These are phyloP conservation scores for Ascochyta koolunga DNA, from an alignment of 2,329 filamentous ascomycete genomes.

Conservation along the genomic window DNA sequence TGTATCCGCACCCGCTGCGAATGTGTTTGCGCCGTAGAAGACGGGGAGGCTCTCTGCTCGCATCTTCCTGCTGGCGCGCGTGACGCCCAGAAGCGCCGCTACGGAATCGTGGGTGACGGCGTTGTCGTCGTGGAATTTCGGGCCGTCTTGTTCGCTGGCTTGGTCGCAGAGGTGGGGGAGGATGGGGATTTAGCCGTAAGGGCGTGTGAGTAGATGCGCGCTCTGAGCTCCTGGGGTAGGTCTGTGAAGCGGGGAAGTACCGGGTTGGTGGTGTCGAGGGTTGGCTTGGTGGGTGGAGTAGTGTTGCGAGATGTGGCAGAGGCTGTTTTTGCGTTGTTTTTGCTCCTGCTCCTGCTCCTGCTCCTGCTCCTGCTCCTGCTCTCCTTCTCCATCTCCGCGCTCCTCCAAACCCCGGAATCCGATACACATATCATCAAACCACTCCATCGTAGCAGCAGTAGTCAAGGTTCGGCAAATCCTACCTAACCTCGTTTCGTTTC, in stretches of 20 bases:
- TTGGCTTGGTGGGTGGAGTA: too few species aligned
- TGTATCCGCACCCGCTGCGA: neutral
- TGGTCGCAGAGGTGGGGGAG: slow-evolving; percentile 2
- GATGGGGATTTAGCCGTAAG: neutral
- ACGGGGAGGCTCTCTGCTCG: neutral
- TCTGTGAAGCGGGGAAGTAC: neutral
- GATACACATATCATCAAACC: too few species aligned
- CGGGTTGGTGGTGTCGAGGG: neutral
- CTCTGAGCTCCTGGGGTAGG: neutral
- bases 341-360: too few species aligned
- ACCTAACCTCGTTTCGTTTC: too few species aligned
- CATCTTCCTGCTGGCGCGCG: neutral
- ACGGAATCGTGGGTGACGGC: neutral
- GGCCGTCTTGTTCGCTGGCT: neutral
- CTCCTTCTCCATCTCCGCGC: too few species aligned
- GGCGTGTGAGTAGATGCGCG: neutral
- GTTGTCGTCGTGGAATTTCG: slow-evolving; percentile 7
- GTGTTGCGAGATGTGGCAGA: neutral
- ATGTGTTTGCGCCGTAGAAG: slow-evolving; percentile 3
- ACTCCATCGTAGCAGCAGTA: too few species aligned
- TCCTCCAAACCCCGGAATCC: too few species aligned
- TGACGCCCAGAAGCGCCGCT: neutral
- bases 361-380: too few species aligned
- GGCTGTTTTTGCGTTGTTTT: too few species aligned
- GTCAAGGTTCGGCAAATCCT: too few species aligned